These are phyloP conservation scores for Cercospora zeae-maydis DNA, from an alignment of 2,329 filamentous ascomycete species.

Conservation along the genomic window DNA sequence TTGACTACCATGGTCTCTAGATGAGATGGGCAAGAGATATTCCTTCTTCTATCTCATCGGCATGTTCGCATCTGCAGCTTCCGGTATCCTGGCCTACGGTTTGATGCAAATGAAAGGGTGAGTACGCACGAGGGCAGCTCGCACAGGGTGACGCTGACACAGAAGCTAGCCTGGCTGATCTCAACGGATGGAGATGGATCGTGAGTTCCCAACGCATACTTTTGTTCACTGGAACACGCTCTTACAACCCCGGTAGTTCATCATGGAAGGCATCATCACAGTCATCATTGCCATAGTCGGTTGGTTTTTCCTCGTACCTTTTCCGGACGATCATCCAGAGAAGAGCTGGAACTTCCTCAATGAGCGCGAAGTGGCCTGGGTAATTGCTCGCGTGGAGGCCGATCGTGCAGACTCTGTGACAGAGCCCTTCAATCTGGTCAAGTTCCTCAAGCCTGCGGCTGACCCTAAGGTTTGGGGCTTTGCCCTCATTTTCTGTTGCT, in stretches of 20 bases:
- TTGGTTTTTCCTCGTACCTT: slow-evolving; percentile 47
- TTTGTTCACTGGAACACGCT: neutral
- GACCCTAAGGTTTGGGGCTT: slow-evolving; percentile 56
- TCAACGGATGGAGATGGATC: slow-evolving; percentile 45
- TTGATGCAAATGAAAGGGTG: slow-evolving; percentile 35
- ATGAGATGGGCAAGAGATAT: slow-evolving; percentile 38
- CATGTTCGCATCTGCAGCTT: slow-evolving; percentile 43
- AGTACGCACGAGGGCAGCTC: neutral
- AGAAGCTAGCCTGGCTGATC: slow-evolving; percentile 44
- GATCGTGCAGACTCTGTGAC: slow-evolving; percentile 50
- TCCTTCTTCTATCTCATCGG: slow-evolving; percentile 48
- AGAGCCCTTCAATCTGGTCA: slow-evolving; percentile 46
- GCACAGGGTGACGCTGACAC: neutral
- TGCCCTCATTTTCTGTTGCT: slow-evolving; percentile 55
- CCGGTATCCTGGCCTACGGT: slow-evolving; percentile 40
- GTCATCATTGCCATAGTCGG: slow-evolving; percentile 38
- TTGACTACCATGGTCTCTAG: neutral
- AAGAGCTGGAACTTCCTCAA: slow-evolving; percentile 44
- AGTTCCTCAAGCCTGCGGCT: slow-evolving; percentile 47
- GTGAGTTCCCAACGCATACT: neutral
- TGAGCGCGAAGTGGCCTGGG: slow-evolving; percentile 43
- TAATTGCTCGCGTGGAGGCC: slow-evolving; percentile 48
- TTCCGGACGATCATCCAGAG: slow-evolving; percentile 42
- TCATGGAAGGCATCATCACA: slow-evolving; percentile 42
- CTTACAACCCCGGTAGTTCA: slow-evolving; percentile 32